Conservation (phyloP, 2,329 filamentous ascomycete species). For the Verticillium zaregamsianum region DNA sequence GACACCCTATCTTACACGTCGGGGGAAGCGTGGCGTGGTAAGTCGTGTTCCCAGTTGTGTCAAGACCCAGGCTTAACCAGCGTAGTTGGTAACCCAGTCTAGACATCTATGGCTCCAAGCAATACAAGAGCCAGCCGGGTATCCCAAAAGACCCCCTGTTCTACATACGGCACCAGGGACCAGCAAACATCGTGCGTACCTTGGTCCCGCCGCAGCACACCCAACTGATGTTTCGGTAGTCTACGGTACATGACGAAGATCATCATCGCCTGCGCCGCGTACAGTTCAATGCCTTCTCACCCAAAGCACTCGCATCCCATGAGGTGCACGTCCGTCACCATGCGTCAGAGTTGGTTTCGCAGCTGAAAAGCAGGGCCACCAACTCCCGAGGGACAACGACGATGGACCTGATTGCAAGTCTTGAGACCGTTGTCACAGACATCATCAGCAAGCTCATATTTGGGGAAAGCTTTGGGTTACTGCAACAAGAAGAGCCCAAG, state of each 20-base stretch:
- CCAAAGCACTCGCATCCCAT: constrained; percentile 5
- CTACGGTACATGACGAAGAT: not conserved
- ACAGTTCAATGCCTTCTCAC: constrained; percentile 1
- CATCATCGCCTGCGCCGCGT: constrained; percentile 3
- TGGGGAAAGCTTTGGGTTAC: constrained; percentile 27
- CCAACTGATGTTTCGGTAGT: not conserved
- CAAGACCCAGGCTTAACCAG: not conserved
- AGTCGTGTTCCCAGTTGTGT: not conserved
- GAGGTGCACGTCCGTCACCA: constrained; percentile 1
- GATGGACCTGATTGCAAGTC: constrained; percentile 16
- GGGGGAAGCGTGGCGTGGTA: constrained; percentile 22
- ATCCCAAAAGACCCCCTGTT: not conserved
- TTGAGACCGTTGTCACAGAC: constrained; percentile 17
- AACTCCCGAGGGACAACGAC: not conserved
- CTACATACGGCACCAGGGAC: not conserved
- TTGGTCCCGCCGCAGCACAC: not conserved
- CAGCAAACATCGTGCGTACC: not conserved
- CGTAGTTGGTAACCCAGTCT: not conserved
- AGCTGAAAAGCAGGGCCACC: constrained; percentile 1
- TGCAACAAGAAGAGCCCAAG: constrained; percentile 18
- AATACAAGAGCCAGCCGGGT: not conserved
- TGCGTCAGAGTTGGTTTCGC: not conserved
- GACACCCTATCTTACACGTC: constrained; percentile 41
- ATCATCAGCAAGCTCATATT: constrained; percentile 32
- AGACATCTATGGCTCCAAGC: not conserved